These are phyloP conservation scores for Chytriomyces hyalinus DNA, from an alignment of 192 early-diverging fungal species.

Conservation along the genomic window DNA sequence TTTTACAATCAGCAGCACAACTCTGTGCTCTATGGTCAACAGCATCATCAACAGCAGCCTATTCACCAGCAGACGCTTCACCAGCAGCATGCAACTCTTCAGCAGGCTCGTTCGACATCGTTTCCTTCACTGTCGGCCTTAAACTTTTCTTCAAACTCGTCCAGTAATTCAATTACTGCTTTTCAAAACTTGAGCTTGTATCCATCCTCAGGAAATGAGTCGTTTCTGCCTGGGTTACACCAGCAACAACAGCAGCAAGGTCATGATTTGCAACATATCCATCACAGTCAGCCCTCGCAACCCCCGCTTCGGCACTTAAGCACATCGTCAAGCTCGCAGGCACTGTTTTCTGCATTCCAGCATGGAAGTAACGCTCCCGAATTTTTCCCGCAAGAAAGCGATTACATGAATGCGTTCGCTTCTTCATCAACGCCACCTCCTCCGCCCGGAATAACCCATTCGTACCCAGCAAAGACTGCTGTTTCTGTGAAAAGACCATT, in stretches of 20 bases:
- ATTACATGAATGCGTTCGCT: not conserved
- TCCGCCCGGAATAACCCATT: slow-evolving; percentile 1
- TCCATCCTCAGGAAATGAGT: slow-evolving; percentile 7
- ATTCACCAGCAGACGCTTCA: slow-evolving; percentile 11
- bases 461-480: not conserved
- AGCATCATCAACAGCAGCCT: slow-evolving; percentile 30
- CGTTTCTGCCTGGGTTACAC: slow-evolving; percentile 9
- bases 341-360: not conserved
- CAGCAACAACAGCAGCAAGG: slow-evolving; percentile 27
- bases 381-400: not conserved
- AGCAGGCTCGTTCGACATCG: slow-evolving; percentile 15
- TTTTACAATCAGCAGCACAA: not conserved
- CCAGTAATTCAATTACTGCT: slow-evolving; percentile 11
- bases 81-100: slow-evolving; percentile 18
- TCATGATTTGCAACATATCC: slow-evolving; percentile 29
- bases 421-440: slow-evolving; percentile 9
- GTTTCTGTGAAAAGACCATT: not conserved
- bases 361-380: not conserved
- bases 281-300: slow-evolving; percentile 12
- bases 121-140: slow-evolving; percentile 14
- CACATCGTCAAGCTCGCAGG: slow-evolving; percentile 18
- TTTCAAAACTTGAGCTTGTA: slow-evolving; percentile 13
- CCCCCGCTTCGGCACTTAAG: slow-evolving; percentile 13
- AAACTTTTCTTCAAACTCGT: slow-evolving; percentile 24
- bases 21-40: slow-evolving; percentile 16